These are phyloP conservation scores for Lentinula novae-zelandiae DNA, from an alignment of 1,284 basidiomycete species.

Conservation along the genomic window DNA sequence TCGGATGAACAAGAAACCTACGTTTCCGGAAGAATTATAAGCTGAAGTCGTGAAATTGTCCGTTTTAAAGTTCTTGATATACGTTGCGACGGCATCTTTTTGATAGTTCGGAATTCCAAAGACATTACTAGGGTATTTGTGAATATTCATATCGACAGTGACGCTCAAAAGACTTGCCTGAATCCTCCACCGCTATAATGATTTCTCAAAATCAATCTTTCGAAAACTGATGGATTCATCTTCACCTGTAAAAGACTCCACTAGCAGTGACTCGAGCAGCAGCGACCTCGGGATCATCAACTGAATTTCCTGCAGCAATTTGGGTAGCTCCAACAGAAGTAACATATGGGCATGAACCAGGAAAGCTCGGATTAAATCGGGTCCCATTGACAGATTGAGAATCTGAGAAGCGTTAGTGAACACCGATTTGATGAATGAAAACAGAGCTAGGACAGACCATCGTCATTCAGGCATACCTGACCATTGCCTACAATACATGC, in stretches of 20 bases:
- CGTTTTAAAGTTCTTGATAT: slow-evolving; percentile 22
- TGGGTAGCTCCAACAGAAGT: slow-evolving; percentile 54
- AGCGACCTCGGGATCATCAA: slow-evolving; percentile 40
- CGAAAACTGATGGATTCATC: neutral
- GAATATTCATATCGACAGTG: neutral
- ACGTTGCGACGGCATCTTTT: slow-evolving; percentile 23
- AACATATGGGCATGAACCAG: slow-evolving; percentile 53
- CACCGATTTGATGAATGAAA: neutral
- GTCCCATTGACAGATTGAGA: slow-evolving; percentile 25
- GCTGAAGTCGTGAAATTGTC: slow-evolving; percentile 16
- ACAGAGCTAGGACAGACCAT: slow-evolving; percentile 25
- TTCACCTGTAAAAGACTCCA: slow-evolving; percentile 28
- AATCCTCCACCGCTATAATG: slow-evolving; percentile 27
- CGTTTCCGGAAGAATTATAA: slow-evolving; percentile 26
- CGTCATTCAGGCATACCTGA: slow-evolving; percentile 34
- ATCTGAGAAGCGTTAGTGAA: slow-evolving; percentile 18
- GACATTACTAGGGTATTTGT: slow-evolving; percentile 26
- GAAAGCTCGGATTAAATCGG: slow-evolving; percentile 56
- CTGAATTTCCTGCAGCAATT: slow-evolving; percentile 35
- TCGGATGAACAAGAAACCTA: slow-evolving; percentile 13
- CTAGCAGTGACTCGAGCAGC: slow-evolving; percentile 30
- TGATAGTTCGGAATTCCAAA: slow-evolving; percentile 36
- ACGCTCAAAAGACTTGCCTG: slow-evolving; percentile 5
- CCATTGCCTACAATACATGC: slow-evolving; percentile 33
- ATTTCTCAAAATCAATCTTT: slow-evolving; percentile 29